phyloP scores from a whole-genome alignment of 768 basidiomycete genomes.

The Tricholoma bakamatsutake region DNA sequence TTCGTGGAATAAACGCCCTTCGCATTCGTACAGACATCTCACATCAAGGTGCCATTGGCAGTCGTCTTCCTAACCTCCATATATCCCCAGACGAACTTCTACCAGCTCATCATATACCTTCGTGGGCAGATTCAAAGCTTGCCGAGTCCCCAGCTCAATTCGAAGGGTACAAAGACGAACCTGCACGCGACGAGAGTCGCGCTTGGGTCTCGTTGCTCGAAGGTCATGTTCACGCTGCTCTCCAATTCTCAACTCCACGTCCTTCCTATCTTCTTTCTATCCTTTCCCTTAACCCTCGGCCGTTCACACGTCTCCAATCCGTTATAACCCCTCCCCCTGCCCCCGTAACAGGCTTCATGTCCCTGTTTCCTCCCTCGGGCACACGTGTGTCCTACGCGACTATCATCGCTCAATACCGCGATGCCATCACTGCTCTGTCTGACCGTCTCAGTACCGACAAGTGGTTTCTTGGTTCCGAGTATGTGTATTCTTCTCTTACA shows the following conservation, averaged over 20 bases:
- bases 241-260: constrained; percentile 53
- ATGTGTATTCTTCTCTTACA: constrained; percentile 4
- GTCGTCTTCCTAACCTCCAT: constrained; percentile 65
- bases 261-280: constrained; percentile 38
- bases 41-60: constrained; percentile 63
- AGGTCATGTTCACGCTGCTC: constrained; percentile 67
- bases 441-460: constrained; percentile 70
- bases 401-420: constrained; percentile 55
- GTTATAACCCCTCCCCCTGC: constrained; percentile 61
- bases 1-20: constrained; percentile 50
- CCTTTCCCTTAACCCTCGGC: constrained; percentile 29
- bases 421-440: constrained; percentile 68
- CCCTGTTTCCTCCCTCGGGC: constrained; percentile 57
- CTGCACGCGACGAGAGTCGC: constrained; percentile 64
- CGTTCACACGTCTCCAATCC: constrained; percentile 35
- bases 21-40: constrained; percentile 63
- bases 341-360: constrained; percentile 63
- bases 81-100: constrained; percentile 50
- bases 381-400: constrained; percentile 44
- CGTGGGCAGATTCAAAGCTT: constrained; percentile 50
- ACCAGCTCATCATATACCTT: constrained; percentile 60
- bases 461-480: constrained; percentile 81
- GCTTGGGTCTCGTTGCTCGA: constrained; percentile 83
- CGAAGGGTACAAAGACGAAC: constrained; percentile 63
- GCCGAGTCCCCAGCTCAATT: constrained; percentile 39